Evolutionary conservation across 768 basidiomycete species (phyloP).

Genomic region (Mrakia hoshinonis): DNA sequence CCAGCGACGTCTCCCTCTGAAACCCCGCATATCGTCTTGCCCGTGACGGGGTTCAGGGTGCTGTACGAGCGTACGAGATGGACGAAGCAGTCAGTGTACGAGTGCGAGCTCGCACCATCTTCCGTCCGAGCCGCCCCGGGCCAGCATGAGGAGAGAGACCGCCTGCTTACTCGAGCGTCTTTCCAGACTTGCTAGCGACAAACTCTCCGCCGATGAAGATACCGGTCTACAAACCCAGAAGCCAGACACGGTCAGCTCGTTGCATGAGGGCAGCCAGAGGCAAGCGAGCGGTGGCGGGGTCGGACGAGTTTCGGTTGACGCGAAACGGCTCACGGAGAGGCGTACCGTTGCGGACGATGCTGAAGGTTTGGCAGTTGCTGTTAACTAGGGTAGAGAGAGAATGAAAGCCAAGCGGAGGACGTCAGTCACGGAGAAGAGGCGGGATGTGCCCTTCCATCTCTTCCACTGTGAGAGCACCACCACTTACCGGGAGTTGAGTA

Average conservation of each 20-base stretch:
- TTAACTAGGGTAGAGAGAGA: too few relatives aligned
- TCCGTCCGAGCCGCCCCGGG: neutral
- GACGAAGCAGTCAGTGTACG: slow-evolving; percentile 26
- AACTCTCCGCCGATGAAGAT: slow-evolving; percentile 66
- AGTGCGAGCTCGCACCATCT: neutral
- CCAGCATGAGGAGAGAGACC: slow-evolving; percentile 17
- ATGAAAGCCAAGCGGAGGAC: too few relatives aligned
- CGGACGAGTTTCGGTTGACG: too few relatives aligned
- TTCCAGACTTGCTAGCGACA: slow-evolving; percentile 50
- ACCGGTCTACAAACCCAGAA: slow-evolving; percentile 49
- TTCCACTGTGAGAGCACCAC: too few relatives aligned
- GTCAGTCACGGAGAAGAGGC: too few relatives aligned
- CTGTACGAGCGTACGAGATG: neutral
- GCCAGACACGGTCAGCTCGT: too few relatives aligned
- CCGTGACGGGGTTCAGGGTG: slow-evolving; percentile 51
- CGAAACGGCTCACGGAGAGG: too few relatives aligned
- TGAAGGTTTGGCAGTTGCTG: too few relatives aligned
- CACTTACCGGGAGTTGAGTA: slow-evolving; percentile 46
- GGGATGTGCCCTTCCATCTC: too few relatives aligned
- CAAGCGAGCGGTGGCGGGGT: neutral
- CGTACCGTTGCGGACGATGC: too few relatives aligned
- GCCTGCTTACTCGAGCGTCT: slow-evolving; percentile 59
- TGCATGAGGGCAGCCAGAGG: neutral
- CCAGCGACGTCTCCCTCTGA: slow-evolving; percentile 29
- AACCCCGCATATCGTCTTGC: slow-evolving; percentile 50